These are phyloP conservation scores for Trypanosoma brucei DNA, from an alignment of 208 protist genomes.

Conservation along the genomic window DNA sequence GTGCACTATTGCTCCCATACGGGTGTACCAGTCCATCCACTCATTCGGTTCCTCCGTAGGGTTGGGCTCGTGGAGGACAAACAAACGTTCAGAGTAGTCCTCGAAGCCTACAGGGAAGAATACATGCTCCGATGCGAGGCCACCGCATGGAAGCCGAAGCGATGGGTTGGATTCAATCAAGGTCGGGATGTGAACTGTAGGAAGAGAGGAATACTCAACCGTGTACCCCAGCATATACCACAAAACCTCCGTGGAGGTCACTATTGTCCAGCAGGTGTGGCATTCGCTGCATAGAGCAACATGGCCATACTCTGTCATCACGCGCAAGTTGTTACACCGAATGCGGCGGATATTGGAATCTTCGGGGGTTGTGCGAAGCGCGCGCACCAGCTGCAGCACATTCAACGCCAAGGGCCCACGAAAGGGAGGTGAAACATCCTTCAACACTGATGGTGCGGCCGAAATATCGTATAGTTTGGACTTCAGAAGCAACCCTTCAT, in stretches of 20 bases:
- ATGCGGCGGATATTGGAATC: conserved; percentile 69
- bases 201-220: conserved; percentile 51
- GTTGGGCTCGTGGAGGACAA: conserved; percentile 70
- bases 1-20: conserved; percentile 32
- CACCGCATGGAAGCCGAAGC: conserved; percentile 59
- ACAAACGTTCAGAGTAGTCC: conserved; percentile 69
- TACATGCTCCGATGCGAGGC: conserved; percentile 32
- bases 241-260: conserved; percentile 42
- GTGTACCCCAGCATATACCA: conserved; percentile 68
- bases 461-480: background rate
- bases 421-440: conserved; percentile 19
- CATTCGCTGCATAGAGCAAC: conserved; percentile 34
- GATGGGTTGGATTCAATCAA: conserved; percentile 19
- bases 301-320: conserved; percentile 69
- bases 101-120: conserved; percentile 65
- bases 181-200: conserved; percentile 20
- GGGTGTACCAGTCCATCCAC: conserved; percentile 80
- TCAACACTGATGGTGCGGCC: background rate
- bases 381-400: conserved; percentile 36
- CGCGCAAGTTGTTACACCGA: conserved; percentile 65
- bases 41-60: conserved; percentile 39
- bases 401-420: conserved; percentile 17
- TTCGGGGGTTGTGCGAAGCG: conserved; percentile 63
- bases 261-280: conserved; percentile 19
- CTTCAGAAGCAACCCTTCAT: conserved; percentile 1